A percentile compares a stretch with the other conserved stretches of the same genome.
Evolutionary conservation across 495 filamentous ascomycete species (phyloP).

Genomic region (Beverwykella pulmonaria): DNA sequence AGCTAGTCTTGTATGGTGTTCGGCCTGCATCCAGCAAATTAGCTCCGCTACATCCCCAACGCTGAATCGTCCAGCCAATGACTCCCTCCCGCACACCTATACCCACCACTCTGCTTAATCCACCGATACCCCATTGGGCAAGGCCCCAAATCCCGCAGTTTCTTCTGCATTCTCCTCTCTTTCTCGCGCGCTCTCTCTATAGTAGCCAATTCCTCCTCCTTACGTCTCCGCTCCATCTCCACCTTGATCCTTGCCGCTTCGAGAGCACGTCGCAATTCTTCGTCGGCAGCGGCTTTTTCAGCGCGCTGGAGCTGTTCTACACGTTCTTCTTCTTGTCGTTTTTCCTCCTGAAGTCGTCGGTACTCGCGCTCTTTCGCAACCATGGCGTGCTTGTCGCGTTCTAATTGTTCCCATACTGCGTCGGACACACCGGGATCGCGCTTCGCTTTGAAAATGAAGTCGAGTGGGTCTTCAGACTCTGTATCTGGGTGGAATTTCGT

Average conservation of each 20-base stretch:
- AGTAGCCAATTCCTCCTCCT: slow-evolving; percentile 40
- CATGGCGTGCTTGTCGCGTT: slow-evolving; percentile 51
- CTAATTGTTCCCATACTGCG: slow-evolving; percentile 62
- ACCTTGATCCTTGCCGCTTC: slow-evolving; percentile 20
- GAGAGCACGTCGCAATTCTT: slow-evolving; percentile 1
- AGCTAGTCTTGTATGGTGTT: no score
- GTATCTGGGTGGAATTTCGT: no score
- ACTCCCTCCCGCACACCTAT: slow-evolving; percentile 59
- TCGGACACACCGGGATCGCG: slow-evolving; percentile 64
- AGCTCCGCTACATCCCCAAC: no score
- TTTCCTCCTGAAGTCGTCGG: slow-evolving; percentile 13
- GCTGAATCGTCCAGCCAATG: no score
- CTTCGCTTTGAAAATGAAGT: neutral
- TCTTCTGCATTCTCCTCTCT: slow-evolving; percentile 38
- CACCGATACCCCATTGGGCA: slow-evolving; percentile 45
- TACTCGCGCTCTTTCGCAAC: slow-evolving; percentile 21
- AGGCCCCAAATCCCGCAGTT: slow-evolving; percentile 43
- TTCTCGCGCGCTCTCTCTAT: slow-evolving; percentile 38
- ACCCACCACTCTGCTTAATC: slow-evolving; percentile 45
- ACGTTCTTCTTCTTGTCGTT: slow-evolving; percentile 12
- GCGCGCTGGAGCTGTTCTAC: slow-evolving; percentile 9
- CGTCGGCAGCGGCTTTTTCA: slow-evolving; percentile 20
- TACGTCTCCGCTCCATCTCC: slow-evolving; percentile 35
- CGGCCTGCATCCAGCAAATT: no score
- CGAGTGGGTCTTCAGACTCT: no score